Base-by-base conservation (phyloP, 352 stramenopile species). In the Pythium periplocum region DNA sequence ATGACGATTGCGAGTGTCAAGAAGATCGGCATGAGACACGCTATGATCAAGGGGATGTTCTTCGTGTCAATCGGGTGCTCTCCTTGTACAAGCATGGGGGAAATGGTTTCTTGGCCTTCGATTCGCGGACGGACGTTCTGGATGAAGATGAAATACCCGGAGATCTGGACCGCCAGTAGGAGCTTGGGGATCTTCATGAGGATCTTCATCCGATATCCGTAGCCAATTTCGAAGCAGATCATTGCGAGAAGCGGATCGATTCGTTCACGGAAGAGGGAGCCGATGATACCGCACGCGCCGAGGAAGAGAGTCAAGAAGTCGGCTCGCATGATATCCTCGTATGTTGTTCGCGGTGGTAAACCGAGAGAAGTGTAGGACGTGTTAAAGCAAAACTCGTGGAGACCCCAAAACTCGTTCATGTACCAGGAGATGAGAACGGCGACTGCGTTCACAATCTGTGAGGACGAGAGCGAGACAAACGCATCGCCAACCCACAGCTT, bases 361-460 rank as follows among this genome's bases (percentile, higher is more conserved):
- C 48, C 48, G 1, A 56, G 46, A 6, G 73, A 35, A 2, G 53
- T 8, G 38, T 42, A 12, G 0, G 7, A 8, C 38, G 12, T 42
- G 38, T 42, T 59, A 5, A 78, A 51, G 5, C 56, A 62, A 39
- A 73, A 78, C 59, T 77, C 68, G 31, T 61, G 61, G 9, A 81
- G 37, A 0, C 62, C 59, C 71, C 71, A 81, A 37, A 74, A 78
- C 5, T 37, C 46, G 44, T 72, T 61, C 1, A 75, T 4, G 42
- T 35, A 51, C 59, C 59, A 67, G 11, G 59, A 67, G 0, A 46
- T 26, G 0, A 59, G 6, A 5, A 67, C 53, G 0, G 43, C 45
- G 1, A n/a, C 43, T 9, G 5, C 45, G 4, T 40, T 53, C 6
- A 59, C 1, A 11, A 55, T 10, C 44, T 62, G 53, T 0, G 53